These are phyloP conservation scores for Cyberlindnera mississippiensis DNA, from an alignment of 805 yeast genomes.

Conservation along the genomic window DNA sequence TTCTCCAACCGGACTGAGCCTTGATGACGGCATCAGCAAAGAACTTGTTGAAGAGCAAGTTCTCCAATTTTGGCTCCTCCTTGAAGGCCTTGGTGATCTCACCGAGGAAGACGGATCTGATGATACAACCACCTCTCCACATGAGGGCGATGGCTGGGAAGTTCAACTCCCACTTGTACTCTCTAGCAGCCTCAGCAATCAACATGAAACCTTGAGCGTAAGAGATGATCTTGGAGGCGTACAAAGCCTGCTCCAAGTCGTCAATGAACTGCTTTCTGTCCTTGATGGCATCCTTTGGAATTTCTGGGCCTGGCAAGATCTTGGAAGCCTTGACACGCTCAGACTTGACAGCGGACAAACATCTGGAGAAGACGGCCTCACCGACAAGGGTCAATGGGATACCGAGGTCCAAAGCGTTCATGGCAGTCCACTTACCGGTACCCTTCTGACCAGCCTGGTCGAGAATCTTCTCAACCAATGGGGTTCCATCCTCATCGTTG, in stretches of 20 bases:
- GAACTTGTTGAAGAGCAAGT: conserved; percentile 93
- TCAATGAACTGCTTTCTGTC: conserved; percentile 85
- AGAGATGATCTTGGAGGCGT: conserved; percentile 97
- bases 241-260: conserved; percentile 94
- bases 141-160: conserved; percentile 97
- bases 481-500: conserved; percentile 87
- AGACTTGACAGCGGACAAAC: conserved; percentile 85
- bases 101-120: conserved; percentile 96
- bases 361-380: conserved; percentile 97
- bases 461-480: conserved; percentile 92
- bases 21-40: conserved; percentile 85
- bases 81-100: conserved; percentile 97
- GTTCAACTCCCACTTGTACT: conserved; percentile 95
- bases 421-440: conserved; percentile 99
- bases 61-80: conserved; percentile 88
- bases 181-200: conserved; percentile 96
- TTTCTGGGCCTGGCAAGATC: conserved; percentile 73
- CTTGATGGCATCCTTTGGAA: conserved; percentile 57
- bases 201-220: conserved; percentile 99
- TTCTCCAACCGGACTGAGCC: conserved; percentile 97
- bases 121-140: conserved; percentile 99
- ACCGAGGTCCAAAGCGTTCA: conserved; percentile 95
- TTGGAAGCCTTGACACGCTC: conserved; percentile 88
- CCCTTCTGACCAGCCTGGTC: conserved; percentile 99
- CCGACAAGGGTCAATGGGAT: conserved; percentile 98